Evolutionary conservation across 352 stramenopile genomes (phyloP).

Genomic region (Aphanomyces astaci): DNA sequence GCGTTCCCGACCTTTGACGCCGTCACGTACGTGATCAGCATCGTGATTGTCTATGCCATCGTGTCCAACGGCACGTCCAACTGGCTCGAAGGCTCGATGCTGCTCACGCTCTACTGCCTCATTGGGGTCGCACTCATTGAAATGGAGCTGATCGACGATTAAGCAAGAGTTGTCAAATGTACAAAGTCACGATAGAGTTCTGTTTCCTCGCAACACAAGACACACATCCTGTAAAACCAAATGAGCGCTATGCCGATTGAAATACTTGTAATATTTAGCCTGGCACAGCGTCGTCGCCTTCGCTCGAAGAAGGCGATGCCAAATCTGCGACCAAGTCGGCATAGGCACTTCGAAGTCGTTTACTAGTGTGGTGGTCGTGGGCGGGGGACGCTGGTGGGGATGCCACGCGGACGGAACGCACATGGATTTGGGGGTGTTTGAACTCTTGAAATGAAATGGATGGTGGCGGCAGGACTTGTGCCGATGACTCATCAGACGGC

Average conservation of each 20-base stretch:
- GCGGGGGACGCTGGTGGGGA: background rate
- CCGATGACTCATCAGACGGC: too few species aligned
- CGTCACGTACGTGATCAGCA: conserved; percentile 61
- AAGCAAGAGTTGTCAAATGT: background rate
- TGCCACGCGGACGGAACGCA: background rate
- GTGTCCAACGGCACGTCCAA: conserved; percentile 38
- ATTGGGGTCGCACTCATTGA: conserved; percentile 33
- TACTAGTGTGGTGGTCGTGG: background rate
- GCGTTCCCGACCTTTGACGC: conserved; percentile 83
- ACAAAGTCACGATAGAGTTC: background rate
- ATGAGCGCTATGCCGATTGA: too few species aligned
- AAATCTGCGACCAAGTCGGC: background rate
- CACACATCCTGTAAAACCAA: too few species aligned
- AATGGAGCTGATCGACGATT: conserved; percentile 10
- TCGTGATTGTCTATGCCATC: conserved; percentile 61
- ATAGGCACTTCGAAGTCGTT: background rate
- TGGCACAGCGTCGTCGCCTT: background rate
- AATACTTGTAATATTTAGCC: too few species aligned
- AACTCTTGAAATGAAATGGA: background rate
- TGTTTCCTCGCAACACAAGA: too few species aligned
- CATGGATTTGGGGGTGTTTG: background rate
- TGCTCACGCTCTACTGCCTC: conserved; percentile 42
- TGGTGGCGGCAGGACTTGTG: background rate
- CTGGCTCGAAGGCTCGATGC: conserved; percentile 39
- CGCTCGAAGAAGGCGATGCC: background rate